Evolutionary conservation across 306 rosid genomes (phyloP), one percentile per base, ranked within the genome.

Genomic region (Cicer bijugum): DNA sequence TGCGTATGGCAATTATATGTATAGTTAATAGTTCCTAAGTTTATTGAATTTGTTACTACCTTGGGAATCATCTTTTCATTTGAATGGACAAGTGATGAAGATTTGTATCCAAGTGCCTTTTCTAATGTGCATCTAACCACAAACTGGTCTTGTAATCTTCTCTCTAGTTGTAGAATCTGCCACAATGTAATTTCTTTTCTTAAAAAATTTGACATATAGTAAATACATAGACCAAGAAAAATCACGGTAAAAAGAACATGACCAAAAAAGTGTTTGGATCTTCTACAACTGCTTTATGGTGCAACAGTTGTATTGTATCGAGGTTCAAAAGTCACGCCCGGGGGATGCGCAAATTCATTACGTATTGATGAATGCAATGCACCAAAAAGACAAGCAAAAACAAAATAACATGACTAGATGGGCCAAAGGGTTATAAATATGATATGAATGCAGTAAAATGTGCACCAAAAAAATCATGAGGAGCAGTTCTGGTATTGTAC

Each of bases 151-250:
- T 91, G 93, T 77, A 95, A 76, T 83, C 97, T 88, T 79, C 81
- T 86, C 78, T 95, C 99, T 56, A 91, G 91, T 69, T 86, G 96
- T 10, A 86, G 84, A 90, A 91, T 95, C 99, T 95, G 85, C 71
- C 37, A 65, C 65, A 78, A 50, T 67, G 58, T 33, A 69, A 35
- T 58, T 46, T 47, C 14, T 60, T 35, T 7, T 35, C 17, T 45
- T 6, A 71, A 78, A 38, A 8, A 73, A 79, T 70, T 5, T 15
- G n/a, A 12, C 59, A 28, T 28, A 50, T 10, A 11, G 74, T 60
- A 44, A 78, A 42, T 15, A 72, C 51, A 12, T 56, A 71, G 59
- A 68, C 62, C 44, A 28, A 4, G 5, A 28, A 51, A 70, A 69
- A 76, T 53, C 70, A 55, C 47, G 75, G 52, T 45, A 19, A 60